phyloP scores from a whole-genome alignment of 2,329 filamentous ascomycete species.

The Aspergillus luchuensis region DNA sequence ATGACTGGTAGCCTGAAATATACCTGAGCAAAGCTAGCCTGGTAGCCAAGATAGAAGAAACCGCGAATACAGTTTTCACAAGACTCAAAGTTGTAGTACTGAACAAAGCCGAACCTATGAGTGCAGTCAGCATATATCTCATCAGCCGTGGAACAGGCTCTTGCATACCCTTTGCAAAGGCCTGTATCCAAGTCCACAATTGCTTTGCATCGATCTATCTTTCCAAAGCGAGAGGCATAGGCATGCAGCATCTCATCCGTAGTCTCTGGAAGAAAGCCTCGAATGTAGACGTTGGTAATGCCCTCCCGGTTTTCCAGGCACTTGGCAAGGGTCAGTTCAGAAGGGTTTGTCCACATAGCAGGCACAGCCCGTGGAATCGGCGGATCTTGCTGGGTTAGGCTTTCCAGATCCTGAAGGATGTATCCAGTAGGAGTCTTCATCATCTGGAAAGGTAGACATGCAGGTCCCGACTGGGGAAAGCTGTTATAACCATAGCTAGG shows the following conservation, averaged over 20 bases:
- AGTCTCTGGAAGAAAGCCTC: constrained; percentile 90
- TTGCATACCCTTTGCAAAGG: constrained; percentile 84
- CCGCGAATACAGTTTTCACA: constrained; percentile 96
- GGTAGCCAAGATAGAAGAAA: constrained; percentile 91
- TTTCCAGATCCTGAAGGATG: constrained; percentile 59
- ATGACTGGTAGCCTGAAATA: too few species aligned
- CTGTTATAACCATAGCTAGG: constrained; percentile 57
- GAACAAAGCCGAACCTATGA: constrained; percentile 90
- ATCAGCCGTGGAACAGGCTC: constrained; percentile 5
- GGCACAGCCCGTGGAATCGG: constrained; percentile 85
- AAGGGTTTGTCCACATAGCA: constrained; percentile 77
- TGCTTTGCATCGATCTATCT: constrained; percentile 95
- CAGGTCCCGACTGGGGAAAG: constrained; percentile 57
- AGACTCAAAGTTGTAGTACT: constrained; percentile 82
- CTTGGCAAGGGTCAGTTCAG: constrained; percentile 87
- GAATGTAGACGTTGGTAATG: constrained; percentile 98
- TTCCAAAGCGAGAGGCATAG: constrained; percentile 85
- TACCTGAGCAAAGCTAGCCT: constrained; percentile 94
- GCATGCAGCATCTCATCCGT: constrained; percentile 83
- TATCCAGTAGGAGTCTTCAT: constrained; percentile 51
- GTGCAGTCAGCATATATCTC: constrained; percentile 26
- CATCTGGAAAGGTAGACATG: constrained; percentile 45
- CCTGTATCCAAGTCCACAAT: constrained; percentile 95
- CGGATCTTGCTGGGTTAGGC: constrained; percentile 73
- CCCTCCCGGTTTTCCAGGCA: constrained; percentile 92